phyloP scores from a whole-genome alignment of 768 basidiomycete genomes.

The Tremella mesenterica region DNA sequence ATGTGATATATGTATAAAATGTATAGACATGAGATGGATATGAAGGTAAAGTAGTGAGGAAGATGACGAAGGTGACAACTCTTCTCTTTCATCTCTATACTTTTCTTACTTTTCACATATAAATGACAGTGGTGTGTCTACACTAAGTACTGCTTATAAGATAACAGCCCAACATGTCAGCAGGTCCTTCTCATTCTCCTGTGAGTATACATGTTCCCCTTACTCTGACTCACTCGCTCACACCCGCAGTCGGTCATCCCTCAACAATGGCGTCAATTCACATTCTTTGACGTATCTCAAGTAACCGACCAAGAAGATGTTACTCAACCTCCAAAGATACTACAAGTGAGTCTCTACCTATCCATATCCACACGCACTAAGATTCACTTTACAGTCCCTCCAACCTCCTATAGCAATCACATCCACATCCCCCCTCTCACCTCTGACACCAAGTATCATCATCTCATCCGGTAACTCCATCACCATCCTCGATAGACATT shows the following conservation, averaged over 20 bases:
- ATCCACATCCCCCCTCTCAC: conserved; percentile 28
- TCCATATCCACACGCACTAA: too few relatives aligned
- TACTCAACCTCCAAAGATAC: conserved; percentile 62
- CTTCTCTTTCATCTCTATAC: too few relatives aligned
- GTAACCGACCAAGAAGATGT: conserved; percentile 75
- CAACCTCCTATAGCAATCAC: conserved; percentile 30
- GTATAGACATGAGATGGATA: too few relatives aligned
- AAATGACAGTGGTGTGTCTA: too few relatives aligned
- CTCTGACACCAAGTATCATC: conserved; percentile 28
- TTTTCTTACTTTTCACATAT: too few relatives aligned
- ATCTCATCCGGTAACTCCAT: conserved; percentile 29
- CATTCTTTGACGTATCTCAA: conserved; percentile 72
- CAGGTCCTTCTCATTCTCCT: conserved; percentile 1
- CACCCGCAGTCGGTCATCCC: conserved; percentile 9
- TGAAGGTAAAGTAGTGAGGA: too few relatives aligned
- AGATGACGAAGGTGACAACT: too few relatives aligned
- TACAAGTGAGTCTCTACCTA: conserved; percentile 53
- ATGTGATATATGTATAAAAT: too few relatives aligned
- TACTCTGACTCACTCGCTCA: neutral
- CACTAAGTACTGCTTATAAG: too few relatives aligned
- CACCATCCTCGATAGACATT: conserved; percentile 31
- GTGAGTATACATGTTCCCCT: too few relatives aligned
- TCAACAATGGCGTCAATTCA: conserved; percentile 73
- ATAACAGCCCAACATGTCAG: neutral
- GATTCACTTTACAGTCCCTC: conserved; percentile 18